Conservation (phyloP, 495 filamentous ascomycete genomes). For the Viridothelium virens region DNA sequence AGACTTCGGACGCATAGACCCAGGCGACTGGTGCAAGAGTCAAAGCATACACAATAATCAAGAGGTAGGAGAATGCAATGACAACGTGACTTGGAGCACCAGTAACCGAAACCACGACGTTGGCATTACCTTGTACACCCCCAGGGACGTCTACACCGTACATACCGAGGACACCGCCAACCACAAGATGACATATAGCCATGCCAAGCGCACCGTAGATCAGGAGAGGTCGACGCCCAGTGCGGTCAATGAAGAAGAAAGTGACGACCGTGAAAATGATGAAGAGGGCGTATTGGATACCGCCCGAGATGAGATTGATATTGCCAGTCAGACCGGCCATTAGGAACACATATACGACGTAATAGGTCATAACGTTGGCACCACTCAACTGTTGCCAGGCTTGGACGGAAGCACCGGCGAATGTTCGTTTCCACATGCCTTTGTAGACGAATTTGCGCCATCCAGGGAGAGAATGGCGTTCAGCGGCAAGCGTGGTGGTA, state of each 20-base stretch:
- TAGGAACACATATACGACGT: constrained; percentile 62
- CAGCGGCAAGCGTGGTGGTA: constrained; percentile 48
- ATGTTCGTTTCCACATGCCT: constrained; percentile 63
- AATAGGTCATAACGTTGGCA: constrained; percentile 54
- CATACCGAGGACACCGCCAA: constrained; percentile 48
- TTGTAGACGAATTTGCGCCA: constrained; percentile 55
- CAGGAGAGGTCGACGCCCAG: constrained; percentile 64
- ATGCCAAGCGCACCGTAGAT: constrained; percentile 63
- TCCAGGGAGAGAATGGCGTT: constrained; percentile 45
- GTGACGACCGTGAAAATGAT: constrained; percentile 60
- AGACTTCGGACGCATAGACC: constrained; percentile 72
- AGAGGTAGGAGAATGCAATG: constrained; percentile 71
- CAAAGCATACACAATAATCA: constrained; percentile 66
- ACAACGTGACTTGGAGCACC: constrained; percentile 59
- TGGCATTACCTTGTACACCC: constrained; percentile 56
- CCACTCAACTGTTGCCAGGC: constrained; percentile 64
- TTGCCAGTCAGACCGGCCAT: constrained; percentile 60
- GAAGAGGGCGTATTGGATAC: constrained; percentile 69
- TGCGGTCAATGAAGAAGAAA: constrained; percentile 64
- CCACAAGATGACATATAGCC: constrained; percentile 60
- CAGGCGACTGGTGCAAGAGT: constrained; percentile 64
- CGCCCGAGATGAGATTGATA: constrained; percentile 58
- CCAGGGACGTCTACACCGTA: constrained; percentile 46
- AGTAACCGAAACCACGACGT: constrained; percentile 55
- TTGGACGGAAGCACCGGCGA: constrained; percentile 62